Percentiles rank a stretch among this genome's conserved stretches.
Evolutionary conservation across 306 rosid species (phyloP).

Genomic region (Casuarina cunninghamiana): DNA sequence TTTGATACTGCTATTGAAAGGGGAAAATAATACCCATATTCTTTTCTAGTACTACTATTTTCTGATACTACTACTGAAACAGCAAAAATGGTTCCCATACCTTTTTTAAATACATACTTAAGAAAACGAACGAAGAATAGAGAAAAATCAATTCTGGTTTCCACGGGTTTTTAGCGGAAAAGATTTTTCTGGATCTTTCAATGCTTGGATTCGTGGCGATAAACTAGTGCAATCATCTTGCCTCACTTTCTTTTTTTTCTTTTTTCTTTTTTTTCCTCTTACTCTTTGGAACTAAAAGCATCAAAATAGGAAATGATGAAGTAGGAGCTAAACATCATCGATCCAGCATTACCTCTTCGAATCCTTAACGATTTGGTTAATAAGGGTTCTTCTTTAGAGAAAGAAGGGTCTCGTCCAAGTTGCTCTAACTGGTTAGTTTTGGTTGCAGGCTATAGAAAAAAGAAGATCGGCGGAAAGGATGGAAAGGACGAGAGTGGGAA

Average conservation of each 20-base stretch:
- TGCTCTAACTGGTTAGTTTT: constrained; percentile 36
- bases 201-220: neutral
- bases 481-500: constrained; percentile 83
- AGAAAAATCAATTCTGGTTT: neutral
- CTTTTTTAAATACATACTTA: no score
- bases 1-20: neutral
- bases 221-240: neutral
- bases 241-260: neutral
- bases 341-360: neutral
- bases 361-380: constrained; percentile 27
- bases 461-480: constrained; percentile 84
- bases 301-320: neutral
- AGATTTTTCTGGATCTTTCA: neutral
- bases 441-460: constrained; percentile 71
- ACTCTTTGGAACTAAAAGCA: neutral
- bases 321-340: neutral
- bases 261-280: neutral
- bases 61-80: no score
- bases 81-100: no score
- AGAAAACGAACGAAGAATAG: neutral
- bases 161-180: neutral
- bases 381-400: constrained; percentile 29
- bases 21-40: neutral
- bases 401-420: constrained; percentile 36
- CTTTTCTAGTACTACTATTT: no score